Base-by-base conservation (phyloP, 78 protist species). In the Dictyostelium capitatum region DNA sequence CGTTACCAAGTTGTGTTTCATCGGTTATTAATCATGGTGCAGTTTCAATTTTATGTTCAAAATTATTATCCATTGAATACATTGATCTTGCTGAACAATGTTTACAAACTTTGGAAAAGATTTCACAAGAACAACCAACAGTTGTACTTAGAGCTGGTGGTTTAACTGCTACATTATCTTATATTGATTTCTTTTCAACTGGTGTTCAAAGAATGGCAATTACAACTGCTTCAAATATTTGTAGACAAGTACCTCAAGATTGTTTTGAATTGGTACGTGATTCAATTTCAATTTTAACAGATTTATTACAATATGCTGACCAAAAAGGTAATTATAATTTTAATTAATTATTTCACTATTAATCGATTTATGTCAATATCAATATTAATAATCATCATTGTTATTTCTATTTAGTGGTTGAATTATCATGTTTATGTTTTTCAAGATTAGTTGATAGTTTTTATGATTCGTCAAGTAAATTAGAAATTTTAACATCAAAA, bases 1-100 rank as follows among this genome's bases (percentile, higher is more conserved):
- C 97, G 0, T 51, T 97, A 2, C 98, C 99, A 6, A 20, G 77
- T 0, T 47, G 96, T 2, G 48, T 72, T 7, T 37, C 56, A 1
- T 53, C 80, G 4, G 67, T 97, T 19, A 97, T 96, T 19, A 69
- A 28, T 30, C 43, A 56, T 57, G 95, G 83, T 28, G 98, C 82
- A 6, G 95, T 95, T 7, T 84, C 89, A 1, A 48, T 74, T 12
- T 77, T 98, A 12, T 89, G 95, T 41, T 87, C 70, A 28, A 95
- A 97, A 79, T 95, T 98, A 37, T 89, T 97, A 19, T 78, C 82
- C 11, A 95, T 97, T 12, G 98, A 96, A 70, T 96, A 92, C 84
- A 97, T 98, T 47, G 99, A 98, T 69, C 67, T 98, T 1, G 98
- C 99, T 3, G 99, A 98, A 85, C 98, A 96, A 92, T 72, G 96